A percentile compares a stretch with the other conserved stretches of the same genome.
Evolutionary conservation across 2,329 filamentous ascomycete genomes (phyloP).

Genomic region (Gliomastix tumulicola): DNA sequence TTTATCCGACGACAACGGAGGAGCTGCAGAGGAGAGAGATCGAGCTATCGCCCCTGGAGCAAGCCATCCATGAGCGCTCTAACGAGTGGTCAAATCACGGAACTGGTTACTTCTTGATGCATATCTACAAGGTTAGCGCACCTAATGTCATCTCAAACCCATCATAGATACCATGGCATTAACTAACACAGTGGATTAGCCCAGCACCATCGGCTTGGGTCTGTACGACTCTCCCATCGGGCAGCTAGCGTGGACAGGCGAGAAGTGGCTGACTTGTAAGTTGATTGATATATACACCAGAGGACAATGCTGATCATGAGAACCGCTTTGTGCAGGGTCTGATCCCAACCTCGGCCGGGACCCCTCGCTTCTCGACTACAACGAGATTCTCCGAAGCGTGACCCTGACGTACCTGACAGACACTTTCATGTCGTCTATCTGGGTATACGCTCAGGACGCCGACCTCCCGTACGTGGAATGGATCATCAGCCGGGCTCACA

Average conservation of each 20-base stretch:
- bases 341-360: constrained; percentile 7
- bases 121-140: constrained; percentile 6
- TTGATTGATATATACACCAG: constrained; percentile 4
- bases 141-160: too few relatives aligned
- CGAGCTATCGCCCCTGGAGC: background rate
- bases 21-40: background rate
- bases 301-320: background rate
- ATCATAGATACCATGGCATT: background rate
- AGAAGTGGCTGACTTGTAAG: constrained; percentile 22
- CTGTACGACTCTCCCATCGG: constrained; percentile 34
- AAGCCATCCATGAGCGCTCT: background rate
- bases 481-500: background rate
- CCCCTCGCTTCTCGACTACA: constrained; percentile 10
- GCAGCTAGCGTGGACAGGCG: constrained; percentile 32
- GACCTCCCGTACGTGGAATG: background rate
- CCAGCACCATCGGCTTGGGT: constrained; percentile 32
- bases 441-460: background rate
- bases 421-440: constrained; percentile 9
- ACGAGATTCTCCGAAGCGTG: constrained; percentile 10
- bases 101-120: constrained; percentile 7
- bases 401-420: constrained; percentile 16
- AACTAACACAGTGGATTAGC: constrained; percentile 9
- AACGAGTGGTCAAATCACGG: background rate
- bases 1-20: background rate
- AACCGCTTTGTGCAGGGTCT: background rate